Conservation (phyloP, 352 stramenopile species). For the Globisporangium camurandrum region DNA sequence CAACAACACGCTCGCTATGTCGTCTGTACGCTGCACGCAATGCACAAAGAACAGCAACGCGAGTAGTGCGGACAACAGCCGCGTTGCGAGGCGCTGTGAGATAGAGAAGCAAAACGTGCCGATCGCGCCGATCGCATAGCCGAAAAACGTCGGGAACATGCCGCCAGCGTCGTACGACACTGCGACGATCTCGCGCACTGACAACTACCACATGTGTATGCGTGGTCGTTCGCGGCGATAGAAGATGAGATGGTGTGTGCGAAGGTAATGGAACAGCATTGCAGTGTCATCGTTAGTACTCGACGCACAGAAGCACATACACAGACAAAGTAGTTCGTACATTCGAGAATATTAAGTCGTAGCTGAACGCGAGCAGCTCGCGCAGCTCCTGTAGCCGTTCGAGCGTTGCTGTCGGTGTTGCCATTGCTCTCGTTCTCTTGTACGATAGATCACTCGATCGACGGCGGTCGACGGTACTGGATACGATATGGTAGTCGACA, state of each 20-base stretch:
- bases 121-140: constrained; percentile 42
- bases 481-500: no score
- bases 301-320: no score
- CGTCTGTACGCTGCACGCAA: constrained; percentile 19
- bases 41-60: constrained; percentile 22
- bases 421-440: no score
- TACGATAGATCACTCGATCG: no score
- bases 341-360: constrained; percentile 9
- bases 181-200: constrained; percentile 27
- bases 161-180: constrained; percentile 48
- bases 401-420: constrained; percentile 3
- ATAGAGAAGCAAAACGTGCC: constrained; percentile 27
- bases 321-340: no score
- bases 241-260: no score
- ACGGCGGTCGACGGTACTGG: no score
- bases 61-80: constrained; percentile 15
- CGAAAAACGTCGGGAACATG: constrained; percentile 49
- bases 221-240: no score
- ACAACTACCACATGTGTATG: constrained; percentile 20
- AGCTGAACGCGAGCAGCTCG: constrained; percentile 9
- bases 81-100: constrained; percentile 9
- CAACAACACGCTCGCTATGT: constrained; percentile 16
- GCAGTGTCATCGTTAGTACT: no score
- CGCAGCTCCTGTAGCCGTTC: constrained; percentile 5
- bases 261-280: no score